Evolutionary conservation across 208 protist species (phyloP).

Genomic region (Kentomonas sorsogonicus): DNA sequence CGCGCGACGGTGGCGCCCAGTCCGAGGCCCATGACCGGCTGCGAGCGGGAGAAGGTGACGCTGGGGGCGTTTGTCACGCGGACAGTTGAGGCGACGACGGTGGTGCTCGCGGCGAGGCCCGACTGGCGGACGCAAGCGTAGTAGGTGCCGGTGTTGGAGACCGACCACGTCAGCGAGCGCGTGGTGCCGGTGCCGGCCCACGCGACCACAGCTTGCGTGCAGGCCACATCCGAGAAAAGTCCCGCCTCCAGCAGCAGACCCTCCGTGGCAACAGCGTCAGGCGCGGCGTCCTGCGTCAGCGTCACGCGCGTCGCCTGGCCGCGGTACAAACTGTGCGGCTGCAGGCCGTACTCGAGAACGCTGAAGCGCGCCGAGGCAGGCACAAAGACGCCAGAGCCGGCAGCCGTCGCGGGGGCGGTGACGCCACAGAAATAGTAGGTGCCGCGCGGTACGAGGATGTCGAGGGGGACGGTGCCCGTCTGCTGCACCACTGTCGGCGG

Average conservation of each 20-base stretch:
- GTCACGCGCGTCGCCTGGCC: conserved; percentile 34
- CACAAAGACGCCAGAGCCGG: conserved; percentile 30
- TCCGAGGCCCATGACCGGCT: conserved; percentile 38
- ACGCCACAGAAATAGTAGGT: conserved; percentile 57
- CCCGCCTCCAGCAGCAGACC: conserved; percentile 18
- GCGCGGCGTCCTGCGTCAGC: conserved; percentile 38
- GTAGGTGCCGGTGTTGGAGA: conserved; percentile 36
- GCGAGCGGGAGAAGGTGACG: conserved; percentile 24
- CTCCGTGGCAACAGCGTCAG: too few relatives aligned
- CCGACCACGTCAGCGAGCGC: conserved; percentile 23
- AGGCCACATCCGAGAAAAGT: conserved; percentile 22
- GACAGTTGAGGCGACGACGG: conserved; percentile 29
- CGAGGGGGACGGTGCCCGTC: conserved; percentile 14
- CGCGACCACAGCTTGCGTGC: conserved; percentile 10
- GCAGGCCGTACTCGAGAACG: conserved; percentile 54
- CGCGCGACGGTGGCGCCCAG: conserved; percentile 33
- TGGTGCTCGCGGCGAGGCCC: conserved; percentile 3
- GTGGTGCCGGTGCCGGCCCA: conserved; percentile 21
- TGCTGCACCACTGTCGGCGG: conserved; percentile 5
- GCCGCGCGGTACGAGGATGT: conserved; percentile 34
- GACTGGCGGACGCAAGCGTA: conserved; percentile 51
- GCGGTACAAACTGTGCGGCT: conserved; percentile 57
- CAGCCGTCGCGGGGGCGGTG: conserved; percentile 15
- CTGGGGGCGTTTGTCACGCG: conserved; percentile 29
- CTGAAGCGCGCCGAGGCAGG: conserved; percentile 26